Evolutionary conservation across 306 rosid genomes (phyloP), one percentile per base, ranked within the genome.

Genomic region (Phaseolus lunatus): DNA sequence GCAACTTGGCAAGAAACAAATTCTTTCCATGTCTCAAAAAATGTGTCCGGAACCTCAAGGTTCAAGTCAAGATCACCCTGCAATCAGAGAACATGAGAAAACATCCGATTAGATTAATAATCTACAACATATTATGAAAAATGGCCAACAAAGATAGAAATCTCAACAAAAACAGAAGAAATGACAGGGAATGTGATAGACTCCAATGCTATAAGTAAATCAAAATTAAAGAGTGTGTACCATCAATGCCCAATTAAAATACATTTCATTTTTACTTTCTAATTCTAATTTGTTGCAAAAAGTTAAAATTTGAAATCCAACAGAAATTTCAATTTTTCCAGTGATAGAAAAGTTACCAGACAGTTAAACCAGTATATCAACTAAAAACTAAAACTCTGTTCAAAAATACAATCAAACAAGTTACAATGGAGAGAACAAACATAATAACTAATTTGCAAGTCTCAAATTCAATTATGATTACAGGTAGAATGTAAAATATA

Each of bases 11-110:
- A 84, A 85, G 83, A 86, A 78, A 86, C 78, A 73, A 73, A 80
- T 89, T 78, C 79, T 82, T 86, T 92, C 99, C 99, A 92, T 95
- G 79, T 87, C 93, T 91, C 53, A 35, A 61, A 81, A 70, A 71
- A 78, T 86, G 84, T 58, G 78, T 77, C 71, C 79, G 85, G 74
- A 64, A 53, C 70, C 79, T 80, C 84, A 76, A 82, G 71, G 77
- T 87, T 86, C 87, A 88, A 88, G 81, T 82, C 79, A 79, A 73
- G 82, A 65, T 82, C 84, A 78, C 83, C 89, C 97, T 92, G 88
- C 71, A 56, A 59, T 15, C 63, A 61, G 81, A 78, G 35, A 31
- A 67, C 39, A 14, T 39, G 19, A 10, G 18, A 18, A 72, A 78
- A 68, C 57, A 61, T 64, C 15, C 3, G 23, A 24, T 65, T 44